phyloP scores from a whole-genome alignment of 352 stramenopile genomes.

The Blastocystis sp. region DNA sequence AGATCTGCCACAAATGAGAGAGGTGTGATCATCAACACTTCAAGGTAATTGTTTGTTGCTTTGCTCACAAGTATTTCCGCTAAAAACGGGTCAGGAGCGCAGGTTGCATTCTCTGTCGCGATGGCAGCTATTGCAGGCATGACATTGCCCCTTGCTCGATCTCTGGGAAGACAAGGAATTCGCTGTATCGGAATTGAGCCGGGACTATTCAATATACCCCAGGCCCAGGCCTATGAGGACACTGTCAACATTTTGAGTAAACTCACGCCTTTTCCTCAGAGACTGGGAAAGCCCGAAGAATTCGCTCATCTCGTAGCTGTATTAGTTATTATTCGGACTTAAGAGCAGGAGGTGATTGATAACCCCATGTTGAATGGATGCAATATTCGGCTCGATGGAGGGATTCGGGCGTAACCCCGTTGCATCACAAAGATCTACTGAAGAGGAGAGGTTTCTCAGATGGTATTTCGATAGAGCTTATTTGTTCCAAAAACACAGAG shows the following conservation, averaged over 20 bases:
- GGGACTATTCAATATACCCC: not conserved
- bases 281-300: conserved; percentile 16
- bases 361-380: conserved; percentile 53
- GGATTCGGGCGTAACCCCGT: not conserved
- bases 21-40: conserved; percentile 54
- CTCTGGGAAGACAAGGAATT: conserved; percentile 13
- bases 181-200: not conserved
- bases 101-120: not conserved
- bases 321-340: not conserved
- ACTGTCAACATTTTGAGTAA: conserved; percentile 12
- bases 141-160: conserved; percentile 14
- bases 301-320: conserved; percentile 11
- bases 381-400: conserved; percentile 37
- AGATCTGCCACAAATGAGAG: not conserved
- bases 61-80: not conserved
- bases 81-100: conserved; percentile 11
- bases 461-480: too few relatives aligned
- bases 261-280: conserved; percentile 18
- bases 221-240: conserved; percentile 17
- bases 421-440: too few relatives aligned
- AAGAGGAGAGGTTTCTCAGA: too few relatives aligned
- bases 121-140: conserved; percentile 40
- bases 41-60: not conserved
- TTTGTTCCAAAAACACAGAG: too few relatives aligned
- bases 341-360: not conserved